Conservation (phyloP, 441 rosid species). For the Populus hybrid region DNA sequence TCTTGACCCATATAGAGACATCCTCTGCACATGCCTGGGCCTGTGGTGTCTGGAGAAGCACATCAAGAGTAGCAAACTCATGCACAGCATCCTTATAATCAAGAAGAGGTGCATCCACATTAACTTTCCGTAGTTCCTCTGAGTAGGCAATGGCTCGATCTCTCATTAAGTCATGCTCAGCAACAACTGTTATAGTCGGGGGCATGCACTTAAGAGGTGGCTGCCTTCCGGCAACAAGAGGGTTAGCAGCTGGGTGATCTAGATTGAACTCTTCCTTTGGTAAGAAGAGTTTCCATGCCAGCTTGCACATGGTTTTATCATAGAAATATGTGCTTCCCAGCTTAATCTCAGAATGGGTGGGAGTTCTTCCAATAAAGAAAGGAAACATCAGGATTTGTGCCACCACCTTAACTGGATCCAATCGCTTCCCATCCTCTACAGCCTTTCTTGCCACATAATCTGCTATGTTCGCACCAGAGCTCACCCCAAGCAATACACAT, state of each 20-base stretch:
- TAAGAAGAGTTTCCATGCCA: conserved; percentile 86
- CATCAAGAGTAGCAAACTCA: conserved; percentile 84
- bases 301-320: conserved; percentile 69
- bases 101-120: conserved; percentile 81
- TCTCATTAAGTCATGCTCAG: conserved; percentile 91
- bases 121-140: conserved; percentile 73
- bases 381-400: conserved; percentile 92
- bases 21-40: conserved; percentile 90
- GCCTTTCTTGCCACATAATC: conserved; percentile 75
- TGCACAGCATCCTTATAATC: conserved; percentile 89
- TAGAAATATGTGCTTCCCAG: conserved; percentile 80
- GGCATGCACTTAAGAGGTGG: conserved; percentile 81
- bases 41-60: conserved; percentile 74
- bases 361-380: conserved; percentile 72
- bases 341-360: conserved; percentile 72
- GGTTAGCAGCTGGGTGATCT: conserved; percentile 86
- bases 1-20: conserved; percentile 87
- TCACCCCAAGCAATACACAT: conserved; percentile 86
- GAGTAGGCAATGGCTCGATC: conserved; percentile 91
- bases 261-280: conserved; percentile 65
- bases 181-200: conserved; percentile 78
- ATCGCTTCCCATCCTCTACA: conserved; percentile 61
- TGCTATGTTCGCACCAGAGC: conserved; percentile 89
- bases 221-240: conserved; percentile 56
- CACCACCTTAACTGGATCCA: conserved; percentile 81